These are phyloP conservation scores for Leersia perrieri DNA, from an alignment of 176 grass and related monocot genomes.

Conservation along the genomic window DNA sequence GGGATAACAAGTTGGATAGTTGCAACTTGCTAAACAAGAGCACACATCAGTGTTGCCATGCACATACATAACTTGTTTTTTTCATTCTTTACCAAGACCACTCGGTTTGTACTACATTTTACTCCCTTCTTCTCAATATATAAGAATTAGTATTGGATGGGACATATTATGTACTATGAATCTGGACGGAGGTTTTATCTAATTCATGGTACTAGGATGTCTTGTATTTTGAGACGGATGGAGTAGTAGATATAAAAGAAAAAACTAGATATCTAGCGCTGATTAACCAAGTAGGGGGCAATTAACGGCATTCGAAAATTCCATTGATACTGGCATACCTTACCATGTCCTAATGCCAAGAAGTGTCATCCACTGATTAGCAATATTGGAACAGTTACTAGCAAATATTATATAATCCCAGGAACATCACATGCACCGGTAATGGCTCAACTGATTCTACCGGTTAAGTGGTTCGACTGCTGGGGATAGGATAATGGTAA, in stretches of 20 bases:
- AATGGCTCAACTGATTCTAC: background rate
- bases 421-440: background rate
- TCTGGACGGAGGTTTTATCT: no score
- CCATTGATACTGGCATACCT: background rate
- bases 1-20: background rate
- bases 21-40: background rate
- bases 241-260: constrained; percentile 11
- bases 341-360: background rate
- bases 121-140: no score
- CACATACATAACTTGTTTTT: constrained; percentile 1
- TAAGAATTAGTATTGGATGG: no score
- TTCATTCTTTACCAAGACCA: background rate
- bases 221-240: no score
- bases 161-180: no score
- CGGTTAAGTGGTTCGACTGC: constrained; percentile 1
- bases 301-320: background rate
- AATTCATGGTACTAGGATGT: no score
- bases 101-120: background rate
- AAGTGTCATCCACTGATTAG: background rate
- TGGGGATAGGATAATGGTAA: background rate
- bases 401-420: constrained; percentile 15
- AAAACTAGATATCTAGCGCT: background rate
- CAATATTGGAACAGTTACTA: constrained; percentile 10
- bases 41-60: background rate
- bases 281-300: background rate